Conservation (phyloP, 495 filamentous ascomycete species). For the Staphylotrichum longicolle region DNA sequence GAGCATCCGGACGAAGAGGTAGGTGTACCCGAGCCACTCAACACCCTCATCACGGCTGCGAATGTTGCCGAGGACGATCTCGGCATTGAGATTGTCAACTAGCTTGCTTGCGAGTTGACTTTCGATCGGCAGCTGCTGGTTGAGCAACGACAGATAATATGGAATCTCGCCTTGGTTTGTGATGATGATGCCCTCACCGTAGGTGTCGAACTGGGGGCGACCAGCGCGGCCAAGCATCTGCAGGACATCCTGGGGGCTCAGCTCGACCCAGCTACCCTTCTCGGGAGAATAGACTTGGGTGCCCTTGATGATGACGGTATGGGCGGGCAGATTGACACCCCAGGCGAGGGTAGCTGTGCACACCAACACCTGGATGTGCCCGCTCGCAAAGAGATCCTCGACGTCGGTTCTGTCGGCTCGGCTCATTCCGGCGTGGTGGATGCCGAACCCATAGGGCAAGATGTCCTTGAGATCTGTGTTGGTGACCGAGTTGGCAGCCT, state of each 20-base stretch:
- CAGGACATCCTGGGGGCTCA: constrained; percentile 95
- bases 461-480: constrained; percentile 92
- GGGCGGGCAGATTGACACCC: constrained; percentile 93
- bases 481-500: constrained; percentile 77
- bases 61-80: constrained; percentile 94
- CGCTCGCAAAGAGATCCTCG: constrained; percentile 89
- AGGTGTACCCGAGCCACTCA: constrained; percentile 98
- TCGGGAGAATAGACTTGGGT: constrained; percentile 98
- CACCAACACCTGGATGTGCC: constrained; percentile 89
- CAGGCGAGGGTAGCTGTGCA: constrained; percentile 95
- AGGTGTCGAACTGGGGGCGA: constrained; percentile 94
- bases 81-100: constrained; percentile 95
- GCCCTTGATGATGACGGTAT: constrained; percentile 96
- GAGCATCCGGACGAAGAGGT: constrained; percentile 97
- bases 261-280: constrained; percentile 97
- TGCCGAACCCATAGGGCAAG: constrained; percentile 93
- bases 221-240: constrained; percentile 99
- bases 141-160: constrained; percentile 93
- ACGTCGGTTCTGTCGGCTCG: constrained; percentile 90
- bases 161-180: constrained; percentile 92
- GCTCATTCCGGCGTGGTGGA: constrained; percentile 97
- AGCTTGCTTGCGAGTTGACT: constrained; percentile 91
- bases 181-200: constrained; percentile 98
- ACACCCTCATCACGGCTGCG: constrained; percentile 90
- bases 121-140: constrained; percentile 96